Conservation (phyloP, 2,329 filamentous ascomycete species). For the Hymenotorrendiella dingleyae region DNA sequence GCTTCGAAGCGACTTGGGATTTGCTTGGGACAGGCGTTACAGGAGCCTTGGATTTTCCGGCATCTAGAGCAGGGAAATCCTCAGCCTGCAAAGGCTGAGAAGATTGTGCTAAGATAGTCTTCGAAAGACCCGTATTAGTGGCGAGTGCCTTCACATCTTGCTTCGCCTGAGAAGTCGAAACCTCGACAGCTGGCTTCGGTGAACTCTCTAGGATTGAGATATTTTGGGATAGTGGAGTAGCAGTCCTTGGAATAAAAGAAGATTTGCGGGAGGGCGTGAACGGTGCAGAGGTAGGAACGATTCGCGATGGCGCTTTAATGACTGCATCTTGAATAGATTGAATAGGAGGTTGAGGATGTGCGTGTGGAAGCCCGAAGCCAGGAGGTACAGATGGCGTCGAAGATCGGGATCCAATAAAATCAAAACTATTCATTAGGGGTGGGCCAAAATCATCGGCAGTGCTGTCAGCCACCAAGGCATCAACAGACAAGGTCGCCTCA, state of each 20-base stretch:
- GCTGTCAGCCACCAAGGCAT: conserved; percentile 60
- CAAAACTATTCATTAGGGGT: conserved; percentile 7
- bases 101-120: conserved; percentile 34
- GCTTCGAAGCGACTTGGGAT: conserved; percentile 3
- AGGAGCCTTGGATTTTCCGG: conserved; percentile 27
- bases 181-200: conserved; percentile 7
- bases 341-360: conserved; percentile 32
- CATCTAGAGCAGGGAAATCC: conserved; percentile 55
- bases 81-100: conserved; percentile 45
- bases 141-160: conserved; percentile 41
- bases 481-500: conserved; percentile 57
- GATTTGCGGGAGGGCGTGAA: conserved; percentile 26
- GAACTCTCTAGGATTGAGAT: conserved; percentile 23
- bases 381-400: conserved; percentile 40
- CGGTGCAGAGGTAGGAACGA: conserved; percentile 25
- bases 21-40: conserved; percentile 8
- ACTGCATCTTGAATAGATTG: conserved; percentile 17
- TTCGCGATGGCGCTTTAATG: conserved; percentile 20
- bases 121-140: conserved; percentile 41
- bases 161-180: conserved; percentile 32
- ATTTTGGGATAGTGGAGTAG: conserved; percentile 25
- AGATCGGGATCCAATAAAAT: conserved; percentile 23
- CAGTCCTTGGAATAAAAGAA: conserved; percentile 19
- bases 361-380: conserved; percentile 35
- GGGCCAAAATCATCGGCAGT: conserved; percentile 18